phyloP scores from a whole-genome alignment of 345 rosid genomes.

The Salix koriyanagi region DNA sequence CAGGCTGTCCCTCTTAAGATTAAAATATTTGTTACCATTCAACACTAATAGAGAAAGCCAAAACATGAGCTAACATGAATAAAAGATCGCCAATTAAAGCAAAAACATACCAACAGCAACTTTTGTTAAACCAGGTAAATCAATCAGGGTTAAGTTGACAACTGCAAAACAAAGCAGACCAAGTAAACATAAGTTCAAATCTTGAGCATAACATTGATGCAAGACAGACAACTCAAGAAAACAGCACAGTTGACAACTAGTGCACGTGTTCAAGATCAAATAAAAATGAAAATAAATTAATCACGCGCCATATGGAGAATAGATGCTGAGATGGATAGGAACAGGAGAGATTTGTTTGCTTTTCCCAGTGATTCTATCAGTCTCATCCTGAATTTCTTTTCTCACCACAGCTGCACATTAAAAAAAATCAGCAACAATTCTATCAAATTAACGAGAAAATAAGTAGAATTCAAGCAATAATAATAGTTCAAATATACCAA shows the following conservation, averaged over 20 bases:
- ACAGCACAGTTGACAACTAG: background rate
- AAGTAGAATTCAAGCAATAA: background rate
- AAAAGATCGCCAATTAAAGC: background rate
- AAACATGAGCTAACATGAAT: constrained; percentile 2
- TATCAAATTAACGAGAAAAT: background rate
- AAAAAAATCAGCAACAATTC: background rate
- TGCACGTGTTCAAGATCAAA: background rate
- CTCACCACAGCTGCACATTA: constrained; percentile 60
- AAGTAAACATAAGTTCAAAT: background rate
- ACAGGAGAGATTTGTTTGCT: constrained; percentile 84
- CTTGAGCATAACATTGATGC: background rate
- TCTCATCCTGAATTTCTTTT: constrained; percentile 88
- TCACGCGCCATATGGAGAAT: constrained; percentile 68
- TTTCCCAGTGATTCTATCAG: constrained; percentile 84
- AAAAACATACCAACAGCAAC: constrained; percentile 75
- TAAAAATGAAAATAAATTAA: background rate
- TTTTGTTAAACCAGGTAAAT: constrained; percentile 93
- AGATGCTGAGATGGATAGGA: constrained; percentile 93
- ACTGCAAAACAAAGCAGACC: constrained; percentile 43
- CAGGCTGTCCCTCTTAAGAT: constrained; percentile 88
- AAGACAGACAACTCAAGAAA: background rate
- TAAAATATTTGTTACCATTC: constrained; percentile 14
- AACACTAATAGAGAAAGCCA: background rate
- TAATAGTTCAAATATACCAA: constrained; percentile 12
- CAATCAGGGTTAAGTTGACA: constrained; percentile 89